Percentiles rank a stretch among this genome's conserved stretches.
phyloP scores from a whole-genome alignment of 192 early-diverging fungal genomes.

The Pilaira anomala region DNA sequence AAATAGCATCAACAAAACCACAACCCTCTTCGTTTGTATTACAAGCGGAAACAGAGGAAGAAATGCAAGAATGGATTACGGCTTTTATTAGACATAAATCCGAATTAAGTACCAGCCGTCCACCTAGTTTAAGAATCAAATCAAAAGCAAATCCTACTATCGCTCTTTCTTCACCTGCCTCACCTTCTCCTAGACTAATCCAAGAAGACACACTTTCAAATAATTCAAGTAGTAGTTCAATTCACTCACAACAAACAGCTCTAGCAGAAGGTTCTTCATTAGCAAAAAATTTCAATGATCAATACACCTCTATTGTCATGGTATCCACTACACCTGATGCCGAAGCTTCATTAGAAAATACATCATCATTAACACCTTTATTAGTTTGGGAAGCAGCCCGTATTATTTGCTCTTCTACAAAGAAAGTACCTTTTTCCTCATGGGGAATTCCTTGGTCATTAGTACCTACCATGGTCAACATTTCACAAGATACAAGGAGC shows the following conservation, averaged over 20 bases:
- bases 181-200: not conserved
- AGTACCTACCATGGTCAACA: slow-evolving; percentile 30
- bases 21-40: slow-evolving; percentile 42
- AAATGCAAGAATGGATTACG: slow-evolving; percentile 64
- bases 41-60: slow-evolving; percentile 69
- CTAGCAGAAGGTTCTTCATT: not conserved
- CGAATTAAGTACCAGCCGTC: not conserved
- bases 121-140: not conserved
- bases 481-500: slow-evolving; percentile 3
- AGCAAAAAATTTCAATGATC: not conserved
- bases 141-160: slow-evolving; percentile 10
- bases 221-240: too few species aligned
- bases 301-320: slow-evolving; percentile 17
- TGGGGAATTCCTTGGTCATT: slow-evolving; percentile 39
- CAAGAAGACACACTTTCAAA: not conserved
- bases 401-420: not conserved
- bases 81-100: slow-evolving; percentile 60
- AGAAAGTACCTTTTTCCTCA: not conserved
- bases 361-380: slow-evolving; percentile 27
- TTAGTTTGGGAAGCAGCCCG: slow-evolving; percentile 29
- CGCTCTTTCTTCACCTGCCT: slow-evolving; percentile 2
- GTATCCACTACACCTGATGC: slow-evolving; percentile 22
- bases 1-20: slow-evolving; percentile 34
- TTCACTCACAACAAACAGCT: not conserved
- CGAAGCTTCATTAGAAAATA: slow-evolving; percentile 14